phyloP scores from a whole-genome alignment of 345 rosid species.

The Turnera subulata region DNA sequence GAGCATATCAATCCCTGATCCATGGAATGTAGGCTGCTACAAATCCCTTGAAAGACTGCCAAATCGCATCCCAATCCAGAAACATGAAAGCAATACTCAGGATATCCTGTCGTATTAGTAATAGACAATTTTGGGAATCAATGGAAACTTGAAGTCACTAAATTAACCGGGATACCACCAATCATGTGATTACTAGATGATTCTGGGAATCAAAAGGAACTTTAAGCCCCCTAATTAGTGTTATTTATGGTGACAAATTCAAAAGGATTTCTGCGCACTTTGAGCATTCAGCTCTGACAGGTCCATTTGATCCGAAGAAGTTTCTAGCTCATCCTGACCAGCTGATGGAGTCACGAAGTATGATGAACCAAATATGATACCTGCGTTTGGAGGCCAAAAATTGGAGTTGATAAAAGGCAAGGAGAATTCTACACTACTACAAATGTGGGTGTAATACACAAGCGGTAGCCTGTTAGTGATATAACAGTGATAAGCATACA shows the following conservation, averaged over 20 bases:
- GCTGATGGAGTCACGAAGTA: constrained; percentile 63
- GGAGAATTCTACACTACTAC: constrained; percentile 3
- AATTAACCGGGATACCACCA: no score
- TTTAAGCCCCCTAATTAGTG: background rate
- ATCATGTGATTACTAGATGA: no score
- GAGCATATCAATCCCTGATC: constrained; percentile 80
- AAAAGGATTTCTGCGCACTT: constrained; percentile 37
- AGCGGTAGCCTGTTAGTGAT: background rate
- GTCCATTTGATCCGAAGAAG: constrained; percentile 52
- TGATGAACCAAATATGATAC: constrained; percentile 61
- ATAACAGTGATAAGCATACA: background rate
- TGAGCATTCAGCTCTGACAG: constrained; percentile 64
- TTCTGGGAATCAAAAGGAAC: no score
- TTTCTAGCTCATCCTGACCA: constrained; percentile 57
- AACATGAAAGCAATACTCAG: constrained; percentile 8
- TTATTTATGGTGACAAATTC: constrained; percentile 5
- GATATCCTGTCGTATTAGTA: constrained; percentile 2
- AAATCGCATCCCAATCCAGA: constrained; percentile 11
- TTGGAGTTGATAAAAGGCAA: background rate
- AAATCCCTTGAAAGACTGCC: constrained; percentile 78
- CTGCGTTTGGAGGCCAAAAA: constrained; percentile 30
- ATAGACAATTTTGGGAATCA: constrained; percentile 7
- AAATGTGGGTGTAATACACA: constrained; percentile 10
- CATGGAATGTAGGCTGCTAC: constrained; percentile 58
- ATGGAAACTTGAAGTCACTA: constrained; percentile 5